A percentile compares a stretch with the other conserved stretches of the same genome.
Conservation (phyloP, 1,139 yeast genomes). For the Wickerhamomyces sp. region DNA sequence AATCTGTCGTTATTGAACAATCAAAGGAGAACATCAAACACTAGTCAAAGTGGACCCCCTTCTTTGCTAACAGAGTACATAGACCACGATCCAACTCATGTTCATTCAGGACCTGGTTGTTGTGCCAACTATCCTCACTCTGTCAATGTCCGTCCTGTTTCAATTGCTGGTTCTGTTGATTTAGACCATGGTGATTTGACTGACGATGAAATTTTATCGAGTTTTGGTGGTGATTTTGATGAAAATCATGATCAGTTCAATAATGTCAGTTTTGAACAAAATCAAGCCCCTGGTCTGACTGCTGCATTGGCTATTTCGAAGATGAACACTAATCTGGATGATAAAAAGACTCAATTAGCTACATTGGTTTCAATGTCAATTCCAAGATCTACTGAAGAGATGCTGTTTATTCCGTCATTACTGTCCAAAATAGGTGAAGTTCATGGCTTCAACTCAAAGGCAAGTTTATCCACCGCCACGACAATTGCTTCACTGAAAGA, state of each 20-base stretch:
- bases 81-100: slow-evolving; percentile 32
- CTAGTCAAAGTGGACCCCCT: slow-evolving; percentile 1
- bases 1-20: slow-evolving; percentile 27
- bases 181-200: slow-evolving; percentile 39
- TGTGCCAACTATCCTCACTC: slow-evolving; percentile 50
- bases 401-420: slow-evolving; percentile 65
- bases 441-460: slow-evolving; percentile 66
- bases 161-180: slow-evolving; percentile 55
- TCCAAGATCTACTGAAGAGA: slow-evolving; percentile 75
- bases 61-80: slow-evolving; percentile 13
- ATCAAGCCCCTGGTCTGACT: slow-evolving; percentile 75
- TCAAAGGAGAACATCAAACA: not conserved
- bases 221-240: slow-evolving; percentile 9
- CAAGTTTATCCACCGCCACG: slow-evolving; percentile 63
- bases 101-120: slow-evolving; percentile 52
- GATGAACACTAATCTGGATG: slow-evolving; percentile 39
- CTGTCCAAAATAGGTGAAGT: slow-evolving; percentile 63
- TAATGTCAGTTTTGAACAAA: slow-evolving; percentile 42
- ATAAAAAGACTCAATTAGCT: slow-evolving; percentile 49
- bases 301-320: slow-evolving; percentile 48
- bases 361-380: slow-evolving; percentile 66
- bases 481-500: slow-evolving; percentile 67
- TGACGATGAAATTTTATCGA: slow-evolving; percentile 40
- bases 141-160: slow-evolving; percentile 58
- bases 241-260: slow-evolving; percentile 6